These are phyloP conservation scores for Aquilaria sinensis DNA, from an alignment of 345 rosid species.

Conservation along the genomic window DNA sequence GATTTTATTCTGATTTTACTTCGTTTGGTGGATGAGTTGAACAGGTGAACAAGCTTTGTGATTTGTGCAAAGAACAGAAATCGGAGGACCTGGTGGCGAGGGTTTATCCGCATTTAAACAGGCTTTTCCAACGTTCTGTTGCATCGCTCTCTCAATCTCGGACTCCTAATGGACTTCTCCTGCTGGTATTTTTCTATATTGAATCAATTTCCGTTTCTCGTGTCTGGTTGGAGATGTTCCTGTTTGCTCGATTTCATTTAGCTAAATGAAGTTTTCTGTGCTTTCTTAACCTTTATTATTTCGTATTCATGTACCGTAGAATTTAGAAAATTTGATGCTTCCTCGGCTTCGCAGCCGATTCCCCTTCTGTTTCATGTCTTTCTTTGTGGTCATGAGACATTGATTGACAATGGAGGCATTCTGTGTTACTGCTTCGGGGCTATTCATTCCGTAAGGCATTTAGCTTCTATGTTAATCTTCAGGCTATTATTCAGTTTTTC, in stretches of 20 bases:
- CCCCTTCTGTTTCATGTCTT: not conserved
- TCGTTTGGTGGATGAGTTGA: constrained; percentile 3
- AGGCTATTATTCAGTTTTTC: constrained; percentile 86
- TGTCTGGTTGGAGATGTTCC: too few relatives aligned
- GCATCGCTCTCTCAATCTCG: constrained; percentile 68
- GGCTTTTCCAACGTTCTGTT: constrained; percentile 84
- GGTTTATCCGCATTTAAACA: constrained; percentile 71
- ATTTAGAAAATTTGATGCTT: not conserved
- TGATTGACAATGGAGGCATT: not conserved
- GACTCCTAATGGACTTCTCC: constrained; percentile 66
- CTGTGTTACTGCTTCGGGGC: not conserved
- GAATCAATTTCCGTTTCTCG: too few relatives aligned
- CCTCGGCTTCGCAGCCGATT: too few relatives aligned
- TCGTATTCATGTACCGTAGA: not conserved
- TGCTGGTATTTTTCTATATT: constrained; percentile 43
- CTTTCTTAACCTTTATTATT: not conserved
- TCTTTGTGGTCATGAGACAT: too few relatives aligned
- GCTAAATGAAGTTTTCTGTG: not conserved
- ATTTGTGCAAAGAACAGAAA: constrained; percentile 54
- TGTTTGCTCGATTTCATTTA: not conserved
- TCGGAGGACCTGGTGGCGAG: constrained; percentile 86
- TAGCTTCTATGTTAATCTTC: constrained; percentile 5
- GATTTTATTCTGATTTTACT: not conserved
- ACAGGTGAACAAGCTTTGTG: constrained; percentile 70
- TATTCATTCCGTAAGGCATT: not conserved